These are phyloP conservation scores for Hypoxylon rubiginosum DNA, from an alignment of 2,329 filamentous ascomycete species.

Conservation along the genomic window DNA sequence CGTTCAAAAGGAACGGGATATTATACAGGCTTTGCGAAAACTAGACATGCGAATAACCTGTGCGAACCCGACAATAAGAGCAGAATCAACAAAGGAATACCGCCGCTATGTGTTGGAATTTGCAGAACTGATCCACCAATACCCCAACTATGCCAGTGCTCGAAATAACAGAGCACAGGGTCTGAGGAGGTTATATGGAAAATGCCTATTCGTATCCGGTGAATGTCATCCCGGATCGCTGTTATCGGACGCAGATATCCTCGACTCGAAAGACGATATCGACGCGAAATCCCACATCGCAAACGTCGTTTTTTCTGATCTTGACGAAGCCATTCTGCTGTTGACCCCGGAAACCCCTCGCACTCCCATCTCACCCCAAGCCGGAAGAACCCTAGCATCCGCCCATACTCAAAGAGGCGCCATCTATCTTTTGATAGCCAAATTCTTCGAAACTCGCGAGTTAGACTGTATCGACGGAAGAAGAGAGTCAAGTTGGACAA, in stretches of 20 bases:
- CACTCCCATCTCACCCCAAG: constrained; percentile 71
- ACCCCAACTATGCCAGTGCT: constrained; percentile 78
- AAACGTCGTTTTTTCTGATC: constrained; percentile 63
- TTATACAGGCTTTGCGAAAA: constrained; percentile 67
- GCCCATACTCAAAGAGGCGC: constrained; percentile 80
- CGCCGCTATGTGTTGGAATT: constrained; percentile 63
- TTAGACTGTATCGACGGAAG: constrained; percentile 58
- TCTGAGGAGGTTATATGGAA: constrained; percentile 71
- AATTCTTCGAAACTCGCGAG: constrained; percentile 56
- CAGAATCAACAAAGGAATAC: constrained; percentile 62
- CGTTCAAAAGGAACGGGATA: constrained; percentile 64
- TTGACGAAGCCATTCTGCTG: constrained; percentile 70
- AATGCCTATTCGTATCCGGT: constrained; percentile 65
- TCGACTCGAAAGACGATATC: constrained; percentile 46
- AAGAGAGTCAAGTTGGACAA: constrained; percentile 64
- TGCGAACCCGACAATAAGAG: constrained; percentile 53
- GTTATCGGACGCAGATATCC: constrained; percentile 53
- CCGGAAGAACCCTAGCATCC: constrained; percentile 75
- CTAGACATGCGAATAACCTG: constrained; percentile 67
- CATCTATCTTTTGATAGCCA: constrained; percentile 72
- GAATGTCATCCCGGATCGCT: constrained; percentile 58
- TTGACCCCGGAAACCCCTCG: constrained; percentile 66
- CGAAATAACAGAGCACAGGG: constrained; percentile 82
- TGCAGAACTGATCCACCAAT: constrained; percentile 66
- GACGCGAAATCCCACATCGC: constrained; percentile 54